Evolutionary conservation across 192 early-diverging fungal species (phyloP), one percentile per base, ranked within the genome.

Genomic region (Chytriomyces sp.): DNA sequence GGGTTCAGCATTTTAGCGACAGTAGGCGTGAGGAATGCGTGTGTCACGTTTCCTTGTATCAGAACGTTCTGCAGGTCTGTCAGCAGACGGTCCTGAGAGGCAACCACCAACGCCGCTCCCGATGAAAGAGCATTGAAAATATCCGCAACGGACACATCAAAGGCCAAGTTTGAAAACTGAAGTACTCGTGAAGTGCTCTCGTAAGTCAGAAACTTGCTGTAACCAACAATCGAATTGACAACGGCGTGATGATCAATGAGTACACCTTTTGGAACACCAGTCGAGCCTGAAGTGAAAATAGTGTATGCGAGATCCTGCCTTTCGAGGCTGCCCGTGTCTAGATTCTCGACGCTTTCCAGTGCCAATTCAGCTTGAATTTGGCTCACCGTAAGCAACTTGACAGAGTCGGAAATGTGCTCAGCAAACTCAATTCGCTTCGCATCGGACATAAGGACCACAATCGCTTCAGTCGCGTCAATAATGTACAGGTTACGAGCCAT

Each of bases 261-360:
- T 7, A 72, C 73, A 13, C 84, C 84, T 48, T 85, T 85, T 5
- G 84, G 84, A 24, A 68, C 61, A 20, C 84, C 84, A n/a, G 82
- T 85, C 43, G 82, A 81, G 18, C 84, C 84, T 16, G 79, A 82
- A 26, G 84, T 85, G 70, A 79, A 85, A 6, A 84, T 28, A n/a
- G 69, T 62, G 67, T 84, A 85, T 18, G 84, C 82, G 8, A 78
- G 76, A 80, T 85, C 47, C 18, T 18, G 8, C 7, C n/a, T 24
- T 6, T 11, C 24, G 35, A 35, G 35, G 35, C 35, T 35, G 35
- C 35, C 35, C 35, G 35, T 20, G 18, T 16, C 57, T 2, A 23
- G 57, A n/a, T 16, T 59, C 16, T 16, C 57, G 1, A 23, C 64
- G 28, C 18, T 24, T 46, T 66, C 35, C 35, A 35, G 35, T 35